These are phyloP conservation scores for Allantophomopsis cytisporea DNA, from an alignment of 2,329 filamentous ascomycete genomes.

Conservation along the genomic window DNA sequence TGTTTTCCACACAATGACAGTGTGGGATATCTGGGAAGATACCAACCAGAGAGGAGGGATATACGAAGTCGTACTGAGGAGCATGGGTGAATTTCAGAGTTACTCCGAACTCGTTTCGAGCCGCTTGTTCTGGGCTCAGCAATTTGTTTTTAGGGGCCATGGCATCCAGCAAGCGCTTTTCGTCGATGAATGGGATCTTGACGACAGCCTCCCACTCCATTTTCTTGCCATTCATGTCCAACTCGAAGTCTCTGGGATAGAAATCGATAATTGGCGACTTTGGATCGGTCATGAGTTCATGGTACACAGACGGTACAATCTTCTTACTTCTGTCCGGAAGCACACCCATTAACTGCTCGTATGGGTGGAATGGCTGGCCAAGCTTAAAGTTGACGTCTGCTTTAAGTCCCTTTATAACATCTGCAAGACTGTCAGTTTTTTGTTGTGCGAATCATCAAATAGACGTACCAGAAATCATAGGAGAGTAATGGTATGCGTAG, in stretches of 20 bases:
- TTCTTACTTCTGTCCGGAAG: slow-evolving; percentile 93
- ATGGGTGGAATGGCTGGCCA: slow-evolving; percentile 88
- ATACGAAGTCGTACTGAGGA: slow-evolving; percentile 62
- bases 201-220: slow-evolving; percentile 99
- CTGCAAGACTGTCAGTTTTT: slow-evolving; percentile 26
- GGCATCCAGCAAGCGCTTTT: slow-evolving; percentile 68
- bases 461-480: slow-evolving; percentile 70
- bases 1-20: slow-evolving; percentile 90
- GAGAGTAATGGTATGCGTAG: slow-evolving; percentile 92
- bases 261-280: slow-evolving; percentile 95
- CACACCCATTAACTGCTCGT: slow-evolving; percentile 96
- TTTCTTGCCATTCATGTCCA: slow-evolving; percentile 99
- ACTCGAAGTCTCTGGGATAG: slow-evolving; percentile 89
- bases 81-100: slow-evolving; percentile 88
- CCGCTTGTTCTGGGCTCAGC: slow-evolving; percentile 65
- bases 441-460: neutral
- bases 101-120: slow-evolving; percentile 81
- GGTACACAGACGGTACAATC: slow-evolving; percentile 80
- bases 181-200: slow-evolving; percentile 97
- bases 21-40: slow-evolving; percentile 80
- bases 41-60: slow-evolving; percentile 77
- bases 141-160: slow-evolving; percentile 76
- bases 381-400: slow-evolving; percentile 87
- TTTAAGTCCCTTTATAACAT: slow-evolving; percentile 76
- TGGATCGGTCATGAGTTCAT: slow-evolving; percentile 82